Percentiles rank a stretch among this genome's conserved stretches.
These are phyloP conservation scores for Daedaleopsis nitida DNA, from an alignment of 768 basidiomycete genomes.

Conservation along the genomic window DNA sequence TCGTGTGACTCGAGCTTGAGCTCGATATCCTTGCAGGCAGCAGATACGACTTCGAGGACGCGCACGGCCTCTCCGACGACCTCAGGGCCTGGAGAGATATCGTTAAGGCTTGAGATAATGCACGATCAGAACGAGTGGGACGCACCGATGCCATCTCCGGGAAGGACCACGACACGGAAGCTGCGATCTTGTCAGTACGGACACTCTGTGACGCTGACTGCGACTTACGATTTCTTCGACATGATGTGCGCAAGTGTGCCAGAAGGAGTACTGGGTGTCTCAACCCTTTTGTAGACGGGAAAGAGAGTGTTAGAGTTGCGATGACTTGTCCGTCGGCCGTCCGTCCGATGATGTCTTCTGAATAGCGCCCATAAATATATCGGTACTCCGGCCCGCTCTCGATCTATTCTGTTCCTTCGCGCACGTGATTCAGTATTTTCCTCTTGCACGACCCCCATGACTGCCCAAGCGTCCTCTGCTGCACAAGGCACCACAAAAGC, in stretches of 20 bases:
- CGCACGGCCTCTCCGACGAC: conserved; percentile 84
- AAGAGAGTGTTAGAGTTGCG: background rate
- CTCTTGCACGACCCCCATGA: conserved; percentile 20
- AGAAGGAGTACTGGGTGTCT: background rate
- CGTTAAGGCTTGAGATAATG: background rate
- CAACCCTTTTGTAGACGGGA: background rate
- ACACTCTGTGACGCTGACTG: background rate
- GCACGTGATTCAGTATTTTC: conserved; percentile 27
- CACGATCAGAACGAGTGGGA: background rate
- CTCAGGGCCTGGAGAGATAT: conserved; percentile 71
- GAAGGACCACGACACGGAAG: conserved; percentile 85
- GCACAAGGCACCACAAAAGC: conserved; percentile 29
- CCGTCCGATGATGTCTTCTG: background rate
- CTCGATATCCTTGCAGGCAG: conserved; percentile 60
- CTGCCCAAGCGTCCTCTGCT: conserved; percentile 19
- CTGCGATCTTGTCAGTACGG: conserved; percentile 40
- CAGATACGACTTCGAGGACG: conserved; percentile 74
- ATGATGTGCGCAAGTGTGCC: conserved; percentile 10
- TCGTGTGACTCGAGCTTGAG: conserved; percentile 74
- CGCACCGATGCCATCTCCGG: conserved; percentile 97
- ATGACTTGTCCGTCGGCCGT: background rate
- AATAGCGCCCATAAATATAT: background rate
- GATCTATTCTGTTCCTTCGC: conserved; percentile 11
- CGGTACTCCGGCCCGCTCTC: conserved; percentile 9
- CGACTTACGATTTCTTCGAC: conserved; percentile 30